A percentile compares a stretch with the other conserved stretches of the same genome.
Evolutionary conservation across 2,329 filamentous ascomycete genomes (phyloP).

Genomic region (Thielaviopsis musarum): DNA sequence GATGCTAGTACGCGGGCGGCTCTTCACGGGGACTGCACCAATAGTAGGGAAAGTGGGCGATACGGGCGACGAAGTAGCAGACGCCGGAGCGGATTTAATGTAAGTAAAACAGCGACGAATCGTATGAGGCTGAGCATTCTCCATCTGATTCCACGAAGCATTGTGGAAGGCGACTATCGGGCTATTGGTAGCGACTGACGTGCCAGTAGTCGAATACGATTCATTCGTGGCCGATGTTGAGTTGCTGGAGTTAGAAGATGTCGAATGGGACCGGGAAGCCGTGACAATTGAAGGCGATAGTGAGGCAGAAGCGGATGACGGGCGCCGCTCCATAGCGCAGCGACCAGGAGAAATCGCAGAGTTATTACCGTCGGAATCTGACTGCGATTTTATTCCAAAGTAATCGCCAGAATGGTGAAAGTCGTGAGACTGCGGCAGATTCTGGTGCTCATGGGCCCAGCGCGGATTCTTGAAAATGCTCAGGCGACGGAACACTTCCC

Average conservation of each 20-base stretch:
- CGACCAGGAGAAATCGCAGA: not conserved
- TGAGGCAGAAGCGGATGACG: conserved; percentile 5
- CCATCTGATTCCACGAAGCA: not conserved
- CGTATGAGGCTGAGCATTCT: not conserved
- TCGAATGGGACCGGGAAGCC: conserved; percentile 9
- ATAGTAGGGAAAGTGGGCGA: not conserved
- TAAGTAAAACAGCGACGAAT: conserved; percentile 1
- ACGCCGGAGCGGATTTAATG: not conserved
- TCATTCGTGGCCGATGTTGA: conserved; percentile 2
- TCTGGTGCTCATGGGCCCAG: not conserved
- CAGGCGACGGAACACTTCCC: conserved; percentile 8
- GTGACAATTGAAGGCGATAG: conserved; percentile 4
- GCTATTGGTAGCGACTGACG: conserved; percentile 1
- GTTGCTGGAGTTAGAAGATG: conserved; percentile 8
- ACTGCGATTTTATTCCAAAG: not conserved
- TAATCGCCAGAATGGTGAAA: not conserved
- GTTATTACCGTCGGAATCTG: not conserved
- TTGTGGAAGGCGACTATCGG: not conserved
- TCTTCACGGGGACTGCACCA: not conserved
- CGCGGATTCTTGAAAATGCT: conserved; percentile 11
- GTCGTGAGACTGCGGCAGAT: not conserved
- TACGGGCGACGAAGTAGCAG: not conserved
- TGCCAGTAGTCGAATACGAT: conserved; percentile 8
- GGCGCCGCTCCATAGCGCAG: not conserved
- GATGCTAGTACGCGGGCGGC: not conserved